These are phyloP conservation scores for Narthecium ossifragum DNA, from an alignment of 106 monocot genomes.

Conservation along the genomic window DNA sequence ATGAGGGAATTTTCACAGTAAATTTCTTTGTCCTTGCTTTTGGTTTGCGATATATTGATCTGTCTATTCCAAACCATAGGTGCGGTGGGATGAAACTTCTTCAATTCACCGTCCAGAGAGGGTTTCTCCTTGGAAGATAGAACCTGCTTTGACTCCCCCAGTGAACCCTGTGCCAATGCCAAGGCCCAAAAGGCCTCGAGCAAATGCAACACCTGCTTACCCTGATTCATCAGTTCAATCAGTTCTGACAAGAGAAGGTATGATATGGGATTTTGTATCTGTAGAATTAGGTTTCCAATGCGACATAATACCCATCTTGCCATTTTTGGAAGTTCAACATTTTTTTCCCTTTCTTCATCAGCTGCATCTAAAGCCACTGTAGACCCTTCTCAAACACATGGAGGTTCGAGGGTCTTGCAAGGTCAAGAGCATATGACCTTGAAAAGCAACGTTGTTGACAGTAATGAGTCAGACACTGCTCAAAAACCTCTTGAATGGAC, in stretches of 20 bases:
- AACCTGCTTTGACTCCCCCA: conserved; percentile 34
- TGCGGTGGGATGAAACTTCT: conserved; percentile 62
- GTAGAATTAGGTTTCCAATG: background rate
- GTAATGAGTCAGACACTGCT: conserved; percentile 21
- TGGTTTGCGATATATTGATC: background rate
- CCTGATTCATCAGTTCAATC: conserved; percentile 51
- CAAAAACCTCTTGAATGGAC: conserved; percentile 29
- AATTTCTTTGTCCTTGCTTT: background rate
- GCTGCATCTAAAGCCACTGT: conserved; percentile 25
- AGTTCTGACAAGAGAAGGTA: conserved; percentile 46
- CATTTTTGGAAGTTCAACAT: too few species aligned
- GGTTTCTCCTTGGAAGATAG: conserved; percentile 65
- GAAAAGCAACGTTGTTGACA: conserved; percentile 14
- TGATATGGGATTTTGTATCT: background rate
- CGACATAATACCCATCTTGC: too few species aligned
- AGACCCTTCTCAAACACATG: conserved; percentile 27
- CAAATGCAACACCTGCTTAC: conserved; percentile 16
- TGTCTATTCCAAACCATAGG: conserved; percentile 20
- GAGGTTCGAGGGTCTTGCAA: conserved; percentile 44
- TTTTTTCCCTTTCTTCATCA: conserved; percentile 3
- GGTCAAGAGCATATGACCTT: conserved; percentile 50
- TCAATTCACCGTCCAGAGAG: conserved; percentile 50
- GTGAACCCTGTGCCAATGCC: conserved; percentile 26
- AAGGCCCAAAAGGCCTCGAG: conserved; percentile 34
- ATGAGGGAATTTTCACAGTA: background rate